These are phyloP conservation scores for Agrocybe chaxingu DNA, from an alignment of 768 basidiomycete species.

Conservation along the genomic window DNA sequence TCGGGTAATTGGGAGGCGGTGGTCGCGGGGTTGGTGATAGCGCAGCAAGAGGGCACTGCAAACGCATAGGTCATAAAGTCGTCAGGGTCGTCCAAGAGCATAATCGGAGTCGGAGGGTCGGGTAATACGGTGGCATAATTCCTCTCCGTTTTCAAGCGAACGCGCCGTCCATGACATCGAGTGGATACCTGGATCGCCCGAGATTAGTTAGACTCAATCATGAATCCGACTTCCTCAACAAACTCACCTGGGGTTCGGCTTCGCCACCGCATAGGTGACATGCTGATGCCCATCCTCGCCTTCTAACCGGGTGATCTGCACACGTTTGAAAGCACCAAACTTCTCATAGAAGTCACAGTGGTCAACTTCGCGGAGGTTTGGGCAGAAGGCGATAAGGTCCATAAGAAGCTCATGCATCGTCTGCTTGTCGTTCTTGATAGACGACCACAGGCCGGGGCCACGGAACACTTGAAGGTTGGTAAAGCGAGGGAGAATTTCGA, in stretches of 20 bases:
- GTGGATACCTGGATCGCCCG: slow-evolving; percentile 12
- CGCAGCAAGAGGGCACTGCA: background rate
- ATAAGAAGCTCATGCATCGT: slow-evolving; percentile 40
- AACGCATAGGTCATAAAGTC: no score
- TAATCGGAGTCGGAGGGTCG: no score
- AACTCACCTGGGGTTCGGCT: slow-evolving; percentile 26
- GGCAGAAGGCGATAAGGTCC: slow-evolving; percentile 35
- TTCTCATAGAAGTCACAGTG: slow-evolving; percentile 33
- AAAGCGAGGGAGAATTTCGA: slow-evolving; percentile 38
- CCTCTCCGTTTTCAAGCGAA: slow-evolving; percentile 15
- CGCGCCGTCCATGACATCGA: slow-evolving; percentile 23
- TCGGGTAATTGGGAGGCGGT: background rate
- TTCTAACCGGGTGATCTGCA: slow-evolving; percentile 32
- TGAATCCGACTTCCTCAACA: background rate
- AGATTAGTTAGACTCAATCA: background rate
- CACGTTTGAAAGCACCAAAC: slow-evolving; percentile 29
- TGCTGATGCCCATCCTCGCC: slow-evolving; percentile 21
- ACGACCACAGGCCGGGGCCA: slow-evolving; percentile 40
- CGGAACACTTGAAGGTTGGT: slow-evolving; percentile 40
- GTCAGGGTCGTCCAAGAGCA: no score
- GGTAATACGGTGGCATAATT: no score
- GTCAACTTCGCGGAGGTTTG: slow-evolving; percentile 40
- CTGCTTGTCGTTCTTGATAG: slow-evolving; percentile 30
- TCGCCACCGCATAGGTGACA: slow-evolving; percentile 30
- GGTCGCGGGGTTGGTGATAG: background rate